These are phyloP conservation scores for Quercus berberidifolia DNA, from an alignment of 306 rosid species.

Conservation along the genomic window DNA sequence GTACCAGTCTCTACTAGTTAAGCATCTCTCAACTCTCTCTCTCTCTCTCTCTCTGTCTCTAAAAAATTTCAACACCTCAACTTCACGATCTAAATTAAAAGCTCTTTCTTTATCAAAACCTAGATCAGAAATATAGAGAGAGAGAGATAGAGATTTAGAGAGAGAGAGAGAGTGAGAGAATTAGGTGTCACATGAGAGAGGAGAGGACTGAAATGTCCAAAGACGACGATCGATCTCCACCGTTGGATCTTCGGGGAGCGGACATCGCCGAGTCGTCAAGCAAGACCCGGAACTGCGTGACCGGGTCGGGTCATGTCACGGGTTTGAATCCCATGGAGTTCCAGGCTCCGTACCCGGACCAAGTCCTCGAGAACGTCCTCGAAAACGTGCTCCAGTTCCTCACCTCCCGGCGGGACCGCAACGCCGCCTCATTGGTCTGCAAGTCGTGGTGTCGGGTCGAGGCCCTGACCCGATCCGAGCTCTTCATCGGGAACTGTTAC, in stretches of 20 bases:
- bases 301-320: slow-evolving; percentile 23
- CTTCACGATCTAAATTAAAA: slow-evolving; percentile 33
- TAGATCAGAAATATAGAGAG: slow-evolving; percentile 26
- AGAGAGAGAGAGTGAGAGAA: neutral
- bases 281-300: slow-evolving; percentile 45
- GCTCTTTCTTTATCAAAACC: slow-evolving; percentile 8
- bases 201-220: slow-evolving; percentile 52
- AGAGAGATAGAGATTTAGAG: neutral
- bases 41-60: slow-evolving; percentile 9
- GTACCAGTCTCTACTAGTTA: neutral
- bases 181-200: slow-evolving; percentile 34
- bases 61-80: too few relatives aligned
- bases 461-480: slow-evolving; percentile 84
- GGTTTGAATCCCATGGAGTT: slow-evolving; percentile 26
- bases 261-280: slow-evolving; percentile 45
- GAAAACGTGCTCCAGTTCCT: slow-evolving; percentile 95
- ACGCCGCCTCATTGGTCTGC: slow-evolving; percentile 94
- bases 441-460: slow-evolving; percentile 87
- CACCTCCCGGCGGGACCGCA: slow-evolving; percentile 72
- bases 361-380: slow-evolving; percentile 82
- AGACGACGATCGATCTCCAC: slow-evolving; percentile 66
- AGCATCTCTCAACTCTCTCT: slow-evolving; percentile 15
- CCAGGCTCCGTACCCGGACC: slow-evolving; percentile 55
- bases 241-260: slow-evolving; percentile 50
- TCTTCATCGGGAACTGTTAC: slow-evolving; percentile 83